Evolutionary conservation across 768 basidiomycete species (phyloP).

Genomic region (Pisolithus albus): DNA sequence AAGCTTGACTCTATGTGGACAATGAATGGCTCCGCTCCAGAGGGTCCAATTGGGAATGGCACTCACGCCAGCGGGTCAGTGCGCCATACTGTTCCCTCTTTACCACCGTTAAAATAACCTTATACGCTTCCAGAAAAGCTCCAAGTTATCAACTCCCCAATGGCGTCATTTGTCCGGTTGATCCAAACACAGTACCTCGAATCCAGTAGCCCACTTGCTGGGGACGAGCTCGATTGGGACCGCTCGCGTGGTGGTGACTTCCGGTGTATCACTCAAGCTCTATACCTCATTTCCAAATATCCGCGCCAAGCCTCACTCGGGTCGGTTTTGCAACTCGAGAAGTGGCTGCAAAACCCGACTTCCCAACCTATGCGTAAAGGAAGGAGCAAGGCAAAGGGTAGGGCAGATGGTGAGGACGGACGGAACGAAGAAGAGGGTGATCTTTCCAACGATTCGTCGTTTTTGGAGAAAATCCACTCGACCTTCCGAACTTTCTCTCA

Average conservation of each 20-base stretch:
- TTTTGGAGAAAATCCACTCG: slow-evolving; percentile 29
- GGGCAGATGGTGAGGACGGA: background rate
- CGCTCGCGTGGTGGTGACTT: slow-evolving; percentile 47
- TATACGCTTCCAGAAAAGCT: slow-evolving; percentile 46
- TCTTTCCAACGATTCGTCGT: slow-evolving; percentile 26
- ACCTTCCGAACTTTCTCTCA: slow-evolving; percentile 43
- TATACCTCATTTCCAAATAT: slow-evolving; percentile 45
- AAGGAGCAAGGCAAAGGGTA: slow-evolving; percentile 12
- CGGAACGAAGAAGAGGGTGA: slow-evolving; percentile 8
- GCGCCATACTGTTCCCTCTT: background rate
- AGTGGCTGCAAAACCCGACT: slow-evolving; percentile 38
- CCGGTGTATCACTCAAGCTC: slow-evolving; percentile 48
- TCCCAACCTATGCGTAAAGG: background rate
- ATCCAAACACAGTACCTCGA: slow-evolving; percentile 43
- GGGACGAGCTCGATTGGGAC: slow-evolving; percentile 44
- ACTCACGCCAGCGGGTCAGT: slow-evolving; percentile 57
- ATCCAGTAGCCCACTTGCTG: slow-evolving; percentile 30
- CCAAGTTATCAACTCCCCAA: slow-evolving; percentile 54
- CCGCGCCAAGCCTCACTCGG: slow-evolving; percentile 25
- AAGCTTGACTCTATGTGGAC: background rate
- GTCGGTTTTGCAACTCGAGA: slow-evolving; percentile 36
- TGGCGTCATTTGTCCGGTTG: slow-evolving; percentile 52
- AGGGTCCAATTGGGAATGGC: slow-evolving; percentile 77
- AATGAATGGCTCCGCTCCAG: slow-evolving; percentile 26
- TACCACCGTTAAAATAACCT: background rate